Percentiles rank a stretch among this genome's conserved stretches.
These are phyloP conservation scores for Urtica urens DNA, from an alignment of 306 rosid species.

Conservation along the genomic window DNA sequence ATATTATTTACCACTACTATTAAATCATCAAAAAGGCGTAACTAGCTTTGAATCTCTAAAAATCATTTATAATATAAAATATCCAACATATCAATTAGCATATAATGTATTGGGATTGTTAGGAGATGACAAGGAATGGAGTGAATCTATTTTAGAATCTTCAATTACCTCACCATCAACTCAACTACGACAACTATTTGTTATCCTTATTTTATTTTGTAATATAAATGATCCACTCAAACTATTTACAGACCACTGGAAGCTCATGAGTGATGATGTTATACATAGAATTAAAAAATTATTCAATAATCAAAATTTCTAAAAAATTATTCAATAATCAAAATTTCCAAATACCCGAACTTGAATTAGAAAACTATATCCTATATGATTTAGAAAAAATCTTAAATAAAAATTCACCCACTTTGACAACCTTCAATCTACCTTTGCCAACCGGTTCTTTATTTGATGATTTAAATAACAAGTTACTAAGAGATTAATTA, in stretches of 20 bases:
- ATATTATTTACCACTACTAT: neutral
- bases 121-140: slow-evolving; percentile 4
- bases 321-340: too few species aligned
- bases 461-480: neutral
- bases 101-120: neutral
- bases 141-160: neutral
- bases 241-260: neutral
- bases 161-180: neutral
- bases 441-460: neutral
- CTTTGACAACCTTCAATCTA: neutral
- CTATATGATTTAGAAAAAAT: neutral
- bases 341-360: neutral
- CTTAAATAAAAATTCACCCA: neutral
- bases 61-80: neutral
- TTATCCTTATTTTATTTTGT: neutral
- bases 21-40: neutral
- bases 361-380: neutral
- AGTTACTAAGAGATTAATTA: neutral
- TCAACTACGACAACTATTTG: neutral
- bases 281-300: neutral
- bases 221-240: neutral
- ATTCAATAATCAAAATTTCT: too few species aligned
- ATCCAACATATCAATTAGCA: neutral
- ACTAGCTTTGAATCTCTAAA: neutral
- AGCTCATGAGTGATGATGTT: neutral